Percentiles rank a stretch among this genome's conserved stretches.
Evolutionary conservation across 306 rosid genomes (phyloP).

Genomic region (Cicer yamashitae): DNA sequence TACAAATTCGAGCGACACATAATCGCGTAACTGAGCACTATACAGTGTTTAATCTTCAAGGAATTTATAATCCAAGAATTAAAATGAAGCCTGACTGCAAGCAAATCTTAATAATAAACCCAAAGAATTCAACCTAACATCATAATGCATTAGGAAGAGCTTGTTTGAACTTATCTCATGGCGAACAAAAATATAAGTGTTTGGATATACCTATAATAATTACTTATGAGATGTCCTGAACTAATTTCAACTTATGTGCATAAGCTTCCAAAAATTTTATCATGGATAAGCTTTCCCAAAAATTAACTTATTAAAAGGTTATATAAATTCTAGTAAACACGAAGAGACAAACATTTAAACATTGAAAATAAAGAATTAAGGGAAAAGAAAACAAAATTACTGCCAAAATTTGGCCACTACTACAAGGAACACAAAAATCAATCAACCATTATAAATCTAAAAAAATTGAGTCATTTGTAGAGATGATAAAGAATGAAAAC

Average conservation of each 20-base stretch:
- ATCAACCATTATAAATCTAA: background rate
- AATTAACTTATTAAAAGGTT: background rate
- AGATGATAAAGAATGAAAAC: slow-evolving; percentile 23
- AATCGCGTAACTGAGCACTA: background rate
- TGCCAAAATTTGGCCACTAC: background rate
- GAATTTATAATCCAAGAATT: background rate
- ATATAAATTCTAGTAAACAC: background rate
- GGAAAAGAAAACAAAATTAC: background rate
- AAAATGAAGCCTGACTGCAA: background rate
- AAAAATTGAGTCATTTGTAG: background rate
- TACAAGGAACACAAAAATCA: background rate
- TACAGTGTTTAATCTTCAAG: background rate
- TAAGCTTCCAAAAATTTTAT: background rate
- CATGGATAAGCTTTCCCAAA: background rate
- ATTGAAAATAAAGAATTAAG: background rate
- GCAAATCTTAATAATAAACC: background rate
- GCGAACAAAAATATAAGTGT: background rate
- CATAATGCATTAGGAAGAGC: no score
- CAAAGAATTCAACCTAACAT: background rate
- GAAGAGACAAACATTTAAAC: background rate
- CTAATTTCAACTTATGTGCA: background rate
- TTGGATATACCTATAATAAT: background rate
- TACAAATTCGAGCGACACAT: background rate
- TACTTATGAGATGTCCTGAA: background rate
- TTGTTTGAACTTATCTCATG: background rate